phyloP scores from a whole-genome alignment of 2,329 filamentous ascomycete genomes.

The Cercospora sp. region DNA sequence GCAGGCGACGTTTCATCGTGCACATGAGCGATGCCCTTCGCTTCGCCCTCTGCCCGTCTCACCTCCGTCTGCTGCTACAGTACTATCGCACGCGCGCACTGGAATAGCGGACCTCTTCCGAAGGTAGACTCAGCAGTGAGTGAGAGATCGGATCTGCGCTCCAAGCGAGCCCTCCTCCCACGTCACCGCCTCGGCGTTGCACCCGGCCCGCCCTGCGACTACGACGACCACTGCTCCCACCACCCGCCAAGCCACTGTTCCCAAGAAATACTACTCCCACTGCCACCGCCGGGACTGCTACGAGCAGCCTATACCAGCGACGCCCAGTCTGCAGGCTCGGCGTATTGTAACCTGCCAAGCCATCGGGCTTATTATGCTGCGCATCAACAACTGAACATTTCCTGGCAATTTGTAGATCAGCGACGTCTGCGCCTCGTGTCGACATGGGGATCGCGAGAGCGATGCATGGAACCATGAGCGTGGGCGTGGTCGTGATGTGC shows the following conservation, averaged over 20 bases:
- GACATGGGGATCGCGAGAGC: background rate
- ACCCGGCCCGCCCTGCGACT: background rate
- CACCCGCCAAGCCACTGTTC: background rate
- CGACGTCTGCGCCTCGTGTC: background rate
- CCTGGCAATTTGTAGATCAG: too few relatives aligned
- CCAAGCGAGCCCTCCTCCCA: background rate
- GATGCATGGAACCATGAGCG: background rate
- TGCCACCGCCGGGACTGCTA: background rate
- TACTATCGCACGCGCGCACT: background rate
- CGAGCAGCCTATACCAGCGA: background rate
- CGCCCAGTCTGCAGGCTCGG: background rate
- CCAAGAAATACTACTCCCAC: background rate
- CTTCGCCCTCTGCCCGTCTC: background rate
- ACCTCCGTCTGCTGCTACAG: background rate
- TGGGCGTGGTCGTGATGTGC: background rate
- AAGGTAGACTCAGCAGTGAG: background rate
- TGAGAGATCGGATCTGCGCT: background rate
- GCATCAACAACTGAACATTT: background rate
- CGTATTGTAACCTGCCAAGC: background rate
- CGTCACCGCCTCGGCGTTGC: background rate
- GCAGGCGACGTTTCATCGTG: conserved; percentile 19
- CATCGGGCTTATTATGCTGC: background rate
- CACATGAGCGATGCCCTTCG: background rate
- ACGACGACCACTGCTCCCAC: background rate
- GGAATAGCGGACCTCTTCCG: background rate